Evolutionary conservation across 2,329 filamentous ascomycete genomes (phyloP).

Genomic region (Aspergillus calidoustus): DNA sequence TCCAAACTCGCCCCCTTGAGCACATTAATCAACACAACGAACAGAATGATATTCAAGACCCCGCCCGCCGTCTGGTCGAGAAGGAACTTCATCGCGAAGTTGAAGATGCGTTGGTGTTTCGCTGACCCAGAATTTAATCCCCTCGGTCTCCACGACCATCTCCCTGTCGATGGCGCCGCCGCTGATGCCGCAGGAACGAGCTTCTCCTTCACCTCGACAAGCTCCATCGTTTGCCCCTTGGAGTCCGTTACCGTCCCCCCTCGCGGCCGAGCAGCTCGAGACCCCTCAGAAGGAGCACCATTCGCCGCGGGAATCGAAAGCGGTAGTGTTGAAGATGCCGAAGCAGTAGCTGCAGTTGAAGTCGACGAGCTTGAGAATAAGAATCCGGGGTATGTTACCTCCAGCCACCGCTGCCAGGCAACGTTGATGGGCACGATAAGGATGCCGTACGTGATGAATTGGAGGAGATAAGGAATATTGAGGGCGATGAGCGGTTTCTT

Average conservation of each 20-base stretch:
- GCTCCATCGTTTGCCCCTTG: background rate
- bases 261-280: background rate
- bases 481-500: conserved; percentile 59
- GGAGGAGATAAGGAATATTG: conserved; percentile 70
- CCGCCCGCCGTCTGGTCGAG: conserved; percentile 63
- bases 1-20: conserved; percentile 38
- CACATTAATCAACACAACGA: conserved; percentile 59
- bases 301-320: background rate
- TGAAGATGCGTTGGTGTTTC: conserved; percentile 50
- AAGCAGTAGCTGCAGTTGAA: background rate
- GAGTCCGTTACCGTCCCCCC: background rate
- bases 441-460: conserved; percentile 76
- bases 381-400: conserved; percentile 73
- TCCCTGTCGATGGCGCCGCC: background rate
- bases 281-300: background rate
- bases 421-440: conserved; percentile 82
- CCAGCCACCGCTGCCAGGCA: conserved; percentile 81
- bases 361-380: conserved; percentile 32
- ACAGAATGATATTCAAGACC: conserved; percentile 60
- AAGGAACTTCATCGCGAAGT: conserved; percentile 58
- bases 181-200: background rate
- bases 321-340: background rate
- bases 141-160: conserved; percentile 2
- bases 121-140: background rate
- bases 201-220: conserved; percentile 20